Base-by-base conservation (phyloP, 345 rosid species). In the Geranium rotundifolium region DNA sequence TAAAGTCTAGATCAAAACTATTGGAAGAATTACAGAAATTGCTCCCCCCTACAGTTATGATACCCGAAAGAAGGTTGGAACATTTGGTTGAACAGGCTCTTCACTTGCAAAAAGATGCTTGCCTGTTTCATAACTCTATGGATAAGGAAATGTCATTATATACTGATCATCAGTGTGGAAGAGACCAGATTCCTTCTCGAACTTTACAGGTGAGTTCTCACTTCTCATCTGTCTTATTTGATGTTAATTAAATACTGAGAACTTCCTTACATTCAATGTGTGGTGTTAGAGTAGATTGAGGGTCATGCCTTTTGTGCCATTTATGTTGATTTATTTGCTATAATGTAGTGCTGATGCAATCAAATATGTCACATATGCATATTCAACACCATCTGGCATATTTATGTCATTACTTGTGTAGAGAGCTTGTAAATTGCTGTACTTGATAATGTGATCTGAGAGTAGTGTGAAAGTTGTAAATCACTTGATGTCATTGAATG, bases 71-170 rank as follows among this genome's bases (percentile, higher is more conserved):
- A 72, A 77, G 90, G 77, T 75, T 85, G 72, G 87, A 85, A 71
- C 84, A 80, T 68, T 71, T 85, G 63, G 79, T 85, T 62, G 90
- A 85, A 60, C 83, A 85, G 79, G 90, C 85, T 23, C 87, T 85
- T 72, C 67, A 60, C 39, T 71, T 80, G 75, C 90, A 80, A 65
- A 69, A 73, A 63, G 82, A 75, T 69, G 75, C 81, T 61, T 85
- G 90, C 70, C 14, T 72, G 57, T 81, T 79, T 75, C 90, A 85
- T 76, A 82, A 85, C 65, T 75, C 87, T 20, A 61, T 61, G 65
- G 80, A 79, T 64, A 77, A 69, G 65, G 84, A 79, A 56, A 71
- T 82, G 74, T 85, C 90, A 16, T 74, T 85, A 30, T 85, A 79
- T 71, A 67, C 80, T 19, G 90, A 85, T 77, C 90, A 85, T 73